Evolutionary conservation across 2,329 filamentous ascomycete species (phyloP).

Genomic region (Tolypocladium amazonense): DNA sequence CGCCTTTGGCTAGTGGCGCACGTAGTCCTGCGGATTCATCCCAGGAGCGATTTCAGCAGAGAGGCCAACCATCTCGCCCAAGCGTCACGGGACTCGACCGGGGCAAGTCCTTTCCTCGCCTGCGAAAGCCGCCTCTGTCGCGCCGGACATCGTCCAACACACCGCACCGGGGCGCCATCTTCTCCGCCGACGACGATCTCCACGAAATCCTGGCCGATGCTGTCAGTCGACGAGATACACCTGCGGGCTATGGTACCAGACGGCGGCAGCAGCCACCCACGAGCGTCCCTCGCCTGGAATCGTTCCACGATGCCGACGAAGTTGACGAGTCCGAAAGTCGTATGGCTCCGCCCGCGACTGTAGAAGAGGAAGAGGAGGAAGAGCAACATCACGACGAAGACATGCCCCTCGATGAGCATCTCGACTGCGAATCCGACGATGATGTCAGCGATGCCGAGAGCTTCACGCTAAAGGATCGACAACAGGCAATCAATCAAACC

Average conservation of each 20-base stretch:
- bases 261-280: slow-evolving; percentile 22
- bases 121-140: slow-evolving; percentile 62
- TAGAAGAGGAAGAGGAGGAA: slow-evolving; percentile 11
- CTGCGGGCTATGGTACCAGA: slow-evolving; percentile 18
- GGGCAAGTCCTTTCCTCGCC: slow-evolving; percentile 34
- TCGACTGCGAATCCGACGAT: slow-evolving; percentile 55
- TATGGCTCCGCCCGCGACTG: slow-evolving; percentile 6
- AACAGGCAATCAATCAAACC: slow-evolving; percentile 96
- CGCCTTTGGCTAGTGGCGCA: slow-evolving; percentile 15
- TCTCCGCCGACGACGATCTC: slow-evolving; percentile 82
- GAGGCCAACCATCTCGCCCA: slow-evolving; percentile 24
- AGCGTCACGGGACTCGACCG: slow-evolving; percentile 33
- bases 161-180: slow-evolving; percentile 73
- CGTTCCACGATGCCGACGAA: slow-evolving; percentile 13
- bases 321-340: slow-evolving; percentile 12
- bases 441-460: slow-evolving; percentile 88
- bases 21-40: slow-evolving; percentile 23
- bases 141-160: slow-evolving; percentile 68
- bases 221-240: slow-evolving; percentile 29
- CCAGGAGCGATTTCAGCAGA: slow-evolving; percentile 23
- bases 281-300: slow-evolving; percentile 31
- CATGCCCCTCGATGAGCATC: slow-evolving; percentile 32
- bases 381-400: slow-evolving; percentile 24
- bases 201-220: slow-evolving; percentile 68
- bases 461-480: slow-evolving; percentile 93